These are phyloP conservation scores for Earliella scabrosa DNA, from an alignment of 1,284 basidiomycete species.

Conservation along the genomic window DNA sequence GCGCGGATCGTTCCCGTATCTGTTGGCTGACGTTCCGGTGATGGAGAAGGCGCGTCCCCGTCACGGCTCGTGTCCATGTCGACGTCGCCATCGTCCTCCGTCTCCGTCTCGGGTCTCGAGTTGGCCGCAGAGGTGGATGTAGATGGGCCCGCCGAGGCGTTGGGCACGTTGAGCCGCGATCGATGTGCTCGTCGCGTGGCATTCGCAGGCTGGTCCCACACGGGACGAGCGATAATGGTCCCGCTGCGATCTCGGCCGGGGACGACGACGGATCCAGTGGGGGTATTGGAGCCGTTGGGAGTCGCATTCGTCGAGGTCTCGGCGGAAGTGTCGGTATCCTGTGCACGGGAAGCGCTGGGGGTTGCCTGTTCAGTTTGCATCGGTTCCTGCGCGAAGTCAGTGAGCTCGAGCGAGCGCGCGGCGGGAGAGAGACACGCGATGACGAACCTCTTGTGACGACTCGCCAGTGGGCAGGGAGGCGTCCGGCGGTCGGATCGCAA, in stretches of 20 bases:
- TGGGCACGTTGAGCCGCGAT: constrained; percentile 32
- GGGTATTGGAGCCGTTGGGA: constrained; percentile 60
- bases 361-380: constrained; percentile 33
- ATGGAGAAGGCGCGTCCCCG: constrained; percentile 34
- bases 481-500: constrained; percentile 16
- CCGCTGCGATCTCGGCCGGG: constrained; percentile 70
- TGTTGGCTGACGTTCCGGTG: constrained; percentile 46
- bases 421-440: neutral
- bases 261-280: constrained; percentile 59
- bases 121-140: constrained; percentile 58
- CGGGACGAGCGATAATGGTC: constrained; percentile 69
- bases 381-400: constrained; percentile 31
- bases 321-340: constrained; percentile 58
- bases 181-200: constrained; percentile 35
- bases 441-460: constrained; percentile 27
- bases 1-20: constrained; percentile 33
- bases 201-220: constrained; percentile 53
- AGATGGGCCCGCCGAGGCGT: constrained; percentile 42
- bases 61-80: constrained; percentile 53
- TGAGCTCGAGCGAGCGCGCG: neutral
- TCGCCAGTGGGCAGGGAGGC: constrained; percentile 11
- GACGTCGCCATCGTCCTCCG: constrained; percentile 70
- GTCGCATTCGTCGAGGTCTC: constrained; percentile 64
- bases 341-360: constrained; percentile 38
- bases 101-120: constrained; percentile 72